phyloP scores from a whole-genome alignment of 441 rosid genomes.

The Arabidopsis lyrata region DNA sequence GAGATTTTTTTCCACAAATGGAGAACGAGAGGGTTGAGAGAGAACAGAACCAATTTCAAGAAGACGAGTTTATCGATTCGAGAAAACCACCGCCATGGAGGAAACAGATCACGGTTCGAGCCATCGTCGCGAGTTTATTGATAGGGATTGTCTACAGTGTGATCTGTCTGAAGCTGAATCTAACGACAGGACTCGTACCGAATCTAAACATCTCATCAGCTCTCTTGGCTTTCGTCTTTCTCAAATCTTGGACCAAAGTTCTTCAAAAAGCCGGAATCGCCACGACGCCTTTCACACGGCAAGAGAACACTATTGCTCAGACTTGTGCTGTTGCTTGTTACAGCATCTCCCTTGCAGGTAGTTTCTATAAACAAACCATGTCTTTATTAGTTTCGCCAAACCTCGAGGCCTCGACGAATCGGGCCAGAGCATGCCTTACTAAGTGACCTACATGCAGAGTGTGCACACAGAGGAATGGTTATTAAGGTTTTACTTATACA shows the following conservation, averaged over 20 bases:
- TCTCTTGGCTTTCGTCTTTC: constrained; percentile 73
- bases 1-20: constrained; percentile 8
- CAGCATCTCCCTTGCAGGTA: constrained; percentile 88
- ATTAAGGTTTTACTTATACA: too few species aligned
- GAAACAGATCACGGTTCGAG: constrained; percentile 77
- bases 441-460: too few species aligned
- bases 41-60: constrained; percentile 14
- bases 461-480: too few species aligned
- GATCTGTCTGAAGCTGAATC: constrained; percentile 82
- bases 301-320: constrained; percentile 88
- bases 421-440: too few species aligned
- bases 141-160: constrained; percentile 87
- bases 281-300: constrained; percentile 77
- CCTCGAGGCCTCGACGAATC: too few species aligned
- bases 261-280: constrained; percentile 70
- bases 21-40: constrained; percentile 52
- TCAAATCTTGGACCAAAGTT: constrained; percentile 80
- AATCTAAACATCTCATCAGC: constrained; percentile 95
- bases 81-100: constrained; percentile 76
- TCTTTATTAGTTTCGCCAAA: too few species aligned
- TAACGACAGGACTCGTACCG: constrained; percentile 94
- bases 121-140: constrained; percentile 64
- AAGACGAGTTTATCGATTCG: constrained; percentile 40
- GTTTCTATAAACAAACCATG: too few species aligned
- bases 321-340: constrained; percentile 96